Evolutionary conservation across 805 yeast species (phyloP), one percentile per base, ranked within the genome.

Genomic region (Monosporozyma unispora): DNA sequence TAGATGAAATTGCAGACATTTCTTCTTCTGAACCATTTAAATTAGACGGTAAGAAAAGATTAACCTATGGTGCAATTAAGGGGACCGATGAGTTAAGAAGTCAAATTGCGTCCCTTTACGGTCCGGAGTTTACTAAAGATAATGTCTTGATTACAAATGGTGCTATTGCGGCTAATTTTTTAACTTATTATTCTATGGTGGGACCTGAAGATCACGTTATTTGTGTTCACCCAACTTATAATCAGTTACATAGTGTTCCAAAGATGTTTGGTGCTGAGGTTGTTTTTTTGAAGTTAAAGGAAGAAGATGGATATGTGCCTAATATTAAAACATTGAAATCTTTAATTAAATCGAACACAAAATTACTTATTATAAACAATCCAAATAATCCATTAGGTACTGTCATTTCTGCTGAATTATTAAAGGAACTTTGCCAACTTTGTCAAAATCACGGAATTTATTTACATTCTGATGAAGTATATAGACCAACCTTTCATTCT

Each of bases 111-210:
- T 50, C 59, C 1, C 44, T 76, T 12, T 73, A 75, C 53, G 66
- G 59, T 11, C 52, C 52, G 1, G 49, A 50, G 12, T 52, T 63
- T 12, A 53, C 57, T 12, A 52, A 52, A 1, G 74, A 72, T 2
- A 60, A 77, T 49, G 70, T 78, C 23, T 67, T 77, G 19, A 59
- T 76, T 27, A 74, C 80, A 22, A 75, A 76, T 55, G 82, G 82
- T 23, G 80, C 79, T 3, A 78, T 78, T 60, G 81, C 76, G 7
- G 81, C 76, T 29, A 78, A 78, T 54, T 78, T 75, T 55, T 62
- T 77, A 25, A 52, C 69, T 1, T 68, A 73, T 50, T 76, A 76
- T 52, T 59, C 76, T 0, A 51, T 78, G 4, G 70, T 72, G 6
- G 70, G 71, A 33, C 64, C 69, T 4, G 73, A 68, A 4, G 81